Base-by-base conservation (phyloP, 257 asterid species). In the Echites panduratus region DNA sequence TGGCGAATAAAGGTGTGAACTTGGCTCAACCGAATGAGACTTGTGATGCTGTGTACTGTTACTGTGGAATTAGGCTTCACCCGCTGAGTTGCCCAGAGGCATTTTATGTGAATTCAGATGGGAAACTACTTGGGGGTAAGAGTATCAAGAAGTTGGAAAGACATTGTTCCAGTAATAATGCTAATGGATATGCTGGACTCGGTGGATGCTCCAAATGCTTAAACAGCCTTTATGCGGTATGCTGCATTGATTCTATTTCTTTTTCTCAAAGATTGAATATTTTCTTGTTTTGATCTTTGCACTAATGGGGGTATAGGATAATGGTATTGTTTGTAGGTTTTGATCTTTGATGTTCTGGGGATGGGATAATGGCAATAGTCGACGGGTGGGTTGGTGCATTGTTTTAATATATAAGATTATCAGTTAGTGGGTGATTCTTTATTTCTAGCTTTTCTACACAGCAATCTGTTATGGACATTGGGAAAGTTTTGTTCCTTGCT, bases 1-100 rank as follows among this genome's bases (percentile, higher is more conserved):
- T 93, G 82, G 91, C 64, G 1, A 80, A 74, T 71, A 84, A 78
- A 58, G 95, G 92, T 38, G 81, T 88, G 0, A 79, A 82, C 65
- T 75, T 93, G 72, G 81, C 67, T 63, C 79, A 80, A 76, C 92
- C 95, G 1, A 93, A 93, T 72, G 87, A 77, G 61, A 90, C 96
- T 17, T 93, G 98, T 80, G 98, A 90, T 84, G 86, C 79, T 68
- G 87, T 93, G 40, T 89, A 83, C 82, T 93, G 97, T 57, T 88
- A 89, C 63, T 93, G 98, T 47, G 98, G 97, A 50, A 88, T 93
- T 66, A 74, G 96, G 80, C 76, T 93, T 83, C 97, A 89, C 67
- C 90, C 92, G 0, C 85, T 89, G 72, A 89, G 78, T 74, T 93
- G 97, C 81, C 88, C 91, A 12, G 89, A 91, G 73, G 91, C 96